Evolutionary conservation across 352 stramenopile genomes (phyloP), one percentile per base, ranked within the genome.

Genomic region (Phytophthora citrophthora): DNA sequence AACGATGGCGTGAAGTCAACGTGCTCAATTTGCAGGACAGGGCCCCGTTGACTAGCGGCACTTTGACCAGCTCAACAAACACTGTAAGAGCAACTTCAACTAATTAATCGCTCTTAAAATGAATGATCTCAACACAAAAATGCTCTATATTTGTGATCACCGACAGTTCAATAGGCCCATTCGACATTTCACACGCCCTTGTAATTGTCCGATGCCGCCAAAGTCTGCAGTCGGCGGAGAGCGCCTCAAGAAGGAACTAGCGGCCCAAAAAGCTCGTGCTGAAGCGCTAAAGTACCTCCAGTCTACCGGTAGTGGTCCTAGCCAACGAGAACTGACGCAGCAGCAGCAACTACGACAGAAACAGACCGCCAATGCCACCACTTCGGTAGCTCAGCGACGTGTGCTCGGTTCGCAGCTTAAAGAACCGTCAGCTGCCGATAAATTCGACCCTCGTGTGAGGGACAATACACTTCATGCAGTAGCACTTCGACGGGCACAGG

Each of bases 401-500:
- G 69, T 86, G 36, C 13, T 68, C 18, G 61, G 70, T 13, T 24
- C 53, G 9, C 36, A 66, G 18, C 63, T 66, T 29, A 61, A 44
- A 36, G 64, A 47, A 20, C 52, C 52, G 3, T 55, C 55, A 26
- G 50, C 66, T 3, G 56, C 61, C 1, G 56, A 71, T 23, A 70
- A 60, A 13, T 70, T 70, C 41, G 76, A 86, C 29, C 71, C 79
- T 59, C 70, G 74, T 32, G 58, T 86, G 29, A 77, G 83, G 16
- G 86, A 95, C 64, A 95, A 95, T 57, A 95, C 86, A 32, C 70
- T 95, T 26, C 77, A 93, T 38, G 79, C 61, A n/a, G 46, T 92
- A 48, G 81, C 78, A 5, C 43, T 76, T 34, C 68, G 74, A 0
- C 72, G 80, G 9, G 81, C 79, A 0, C 73, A 77, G 31, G 64